phyloP scores from a whole-genome alignment of 495 filamentous ascomycete species.

The Aspergillus asperescens region DNA sequence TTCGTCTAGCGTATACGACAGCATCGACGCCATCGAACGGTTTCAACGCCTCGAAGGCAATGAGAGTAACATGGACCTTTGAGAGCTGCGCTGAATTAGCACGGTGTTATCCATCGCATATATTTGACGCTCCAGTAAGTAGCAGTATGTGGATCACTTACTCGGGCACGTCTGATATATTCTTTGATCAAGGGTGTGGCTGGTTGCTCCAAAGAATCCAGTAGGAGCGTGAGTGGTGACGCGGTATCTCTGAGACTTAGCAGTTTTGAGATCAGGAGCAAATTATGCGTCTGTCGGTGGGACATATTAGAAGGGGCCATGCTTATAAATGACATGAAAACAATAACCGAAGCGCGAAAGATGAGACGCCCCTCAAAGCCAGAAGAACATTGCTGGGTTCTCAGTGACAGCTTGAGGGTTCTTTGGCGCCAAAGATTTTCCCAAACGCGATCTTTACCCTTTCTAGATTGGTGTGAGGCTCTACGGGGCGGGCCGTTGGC shows the following conservation, averaged over 20 bases:
- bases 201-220: slow-evolving; percentile 82
- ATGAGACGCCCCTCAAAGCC: neutral
- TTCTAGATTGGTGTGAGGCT: slow-evolving; percentile 8
- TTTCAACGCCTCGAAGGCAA: slow-evolving; percentile 71
- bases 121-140: neutral
- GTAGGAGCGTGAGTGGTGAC: slow-evolving; percentile 78
- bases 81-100: slow-evolving; percentile 33
- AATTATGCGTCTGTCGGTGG: slow-evolving; percentile 77
- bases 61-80: slow-evolving; percentile 61
- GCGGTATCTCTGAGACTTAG: slow-evolving; percentile 70
- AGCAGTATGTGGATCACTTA: slow-evolving; percentile 24
- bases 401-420: slow-evolving; percentile 16
- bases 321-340: neutral
- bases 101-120: neutral
- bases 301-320: slow-evolving; percentile 45
- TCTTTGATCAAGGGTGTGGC: slow-evolving; percentile 64
- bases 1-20: slow-evolving; percentile 59
- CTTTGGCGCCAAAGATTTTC: slow-evolving; percentile 21
- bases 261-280: slow-evolving; percentile 80
- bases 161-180: slow-evolving; percentile 71
- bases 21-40: slow-evolving; percentile 51
- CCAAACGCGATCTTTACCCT: neutral
- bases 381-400: slow-evolving; percentile 12
- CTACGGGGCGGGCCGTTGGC: slow-evolving; percentile 9
- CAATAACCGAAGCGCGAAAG: neutral